These are phyloP conservation scores for Irpex sp. DNA, from an alignment of 1,284 basidiomycete species.

Conservation along the genomic window DNA sequence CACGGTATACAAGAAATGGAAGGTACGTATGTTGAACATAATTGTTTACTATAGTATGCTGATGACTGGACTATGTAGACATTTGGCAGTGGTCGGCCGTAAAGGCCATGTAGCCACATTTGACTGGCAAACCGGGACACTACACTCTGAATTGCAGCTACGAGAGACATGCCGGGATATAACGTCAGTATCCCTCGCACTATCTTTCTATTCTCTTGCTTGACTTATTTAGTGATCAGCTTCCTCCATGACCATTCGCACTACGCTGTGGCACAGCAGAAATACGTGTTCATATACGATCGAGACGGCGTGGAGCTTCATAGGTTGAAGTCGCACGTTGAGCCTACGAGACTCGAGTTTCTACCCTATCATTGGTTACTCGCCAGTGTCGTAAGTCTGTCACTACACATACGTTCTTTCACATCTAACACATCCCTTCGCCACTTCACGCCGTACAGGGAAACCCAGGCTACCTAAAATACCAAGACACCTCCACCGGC, in stretches of 20 bases:
- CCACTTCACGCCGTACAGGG: slow-evolving; percentile 45
- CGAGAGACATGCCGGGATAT: slow-evolving; percentile 90
- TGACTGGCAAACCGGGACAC: slow-evolving; percentile 88
- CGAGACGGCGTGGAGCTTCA: slow-evolving; percentile 93
- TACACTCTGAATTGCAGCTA: slow-evolving; percentile 88
- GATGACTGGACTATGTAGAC: slow-evolving; percentile 38
- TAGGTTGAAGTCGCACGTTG: slow-evolving; percentile 79
- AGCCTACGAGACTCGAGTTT: slow-evolving; percentile 90
- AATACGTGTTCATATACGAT: slow-evolving; percentile 97
- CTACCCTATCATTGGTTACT: slow-evolving; percentile 96
- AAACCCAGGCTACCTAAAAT: slow-evolving; percentile 88
- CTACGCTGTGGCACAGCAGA: slow-evolving; percentile 95
- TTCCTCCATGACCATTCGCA: slow-evolving; percentile 93
- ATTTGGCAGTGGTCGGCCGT: slow-evolving; percentile 80
- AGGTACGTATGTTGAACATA: slow-evolving; percentile 44
- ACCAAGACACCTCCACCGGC: slow-evolving; percentile 96
- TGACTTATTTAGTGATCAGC: slow-evolving; percentile 31
- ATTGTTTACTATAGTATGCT: no score
- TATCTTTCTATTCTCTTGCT: not conserved
- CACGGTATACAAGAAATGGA: slow-evolving; percentile 89
- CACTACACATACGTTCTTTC: not conserved
- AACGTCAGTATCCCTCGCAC: slow-evolving; percentile 50
- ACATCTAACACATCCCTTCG: slow-evolving; percentile 1
- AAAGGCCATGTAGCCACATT: slow-evolving; percentile 93
- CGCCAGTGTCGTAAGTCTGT: slow-evolving; percentile 68